phyloP scores from a whole-genome alignment of 352 stramenopile species.

The Phytopythium vexans region DNA sequence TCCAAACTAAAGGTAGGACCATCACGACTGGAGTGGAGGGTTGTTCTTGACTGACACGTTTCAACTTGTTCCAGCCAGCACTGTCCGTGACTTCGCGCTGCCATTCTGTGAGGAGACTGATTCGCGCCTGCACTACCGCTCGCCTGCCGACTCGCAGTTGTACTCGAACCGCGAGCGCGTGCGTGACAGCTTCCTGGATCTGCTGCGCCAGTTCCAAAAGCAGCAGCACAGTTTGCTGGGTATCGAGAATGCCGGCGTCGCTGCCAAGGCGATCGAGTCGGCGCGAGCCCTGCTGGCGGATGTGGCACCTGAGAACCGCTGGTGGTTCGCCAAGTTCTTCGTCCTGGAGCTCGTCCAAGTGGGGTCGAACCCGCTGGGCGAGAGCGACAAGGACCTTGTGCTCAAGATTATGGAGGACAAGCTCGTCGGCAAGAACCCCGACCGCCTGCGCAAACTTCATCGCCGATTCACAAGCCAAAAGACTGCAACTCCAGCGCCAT shows the following conservation, averaged over 20 bases:
- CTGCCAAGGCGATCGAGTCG: constrained; percentile 19
- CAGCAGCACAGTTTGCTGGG: constrained; percentile 50
- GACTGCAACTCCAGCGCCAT: neutral
- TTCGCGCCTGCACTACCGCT: constrained; percentile 64
- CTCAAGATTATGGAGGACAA: constrained; percentile 70
- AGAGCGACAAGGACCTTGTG: constrained; percentile 73
- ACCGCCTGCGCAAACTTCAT: constrained; percentile 66
- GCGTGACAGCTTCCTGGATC: constrained; percentile 51
- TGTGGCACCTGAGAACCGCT: constrained; percentile 50
- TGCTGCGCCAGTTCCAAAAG: constrained; percentile 58
- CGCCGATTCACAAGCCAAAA: constrained; percentile 65
- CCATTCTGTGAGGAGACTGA: constrained; percentile 70
- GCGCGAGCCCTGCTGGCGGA: constrained; percentile 32
- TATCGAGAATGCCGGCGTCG: constrained; percentile 28
- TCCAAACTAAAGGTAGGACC: constrained; percentile 43
- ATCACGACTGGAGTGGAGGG: neutral
- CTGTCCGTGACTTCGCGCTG: constrained; percentile 48
- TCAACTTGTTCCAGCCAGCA: constrained; percentile 19
- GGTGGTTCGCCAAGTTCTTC: constrained; percentile 80
- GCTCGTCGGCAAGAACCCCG: constrained; percentile 57
- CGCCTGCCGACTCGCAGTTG: constrained; percentile 38
- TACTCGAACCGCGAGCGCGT: constrained; percentile 72
- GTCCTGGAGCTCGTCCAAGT: constrained; percentile 67
- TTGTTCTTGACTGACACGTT: neutral
- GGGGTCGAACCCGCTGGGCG: constrained; percentile 60